These are phyloP conservation scores for Tulasnella sp. DNA, from an alignment of 768 basidiomycete species.

Conservation along the genomic window DNA sequence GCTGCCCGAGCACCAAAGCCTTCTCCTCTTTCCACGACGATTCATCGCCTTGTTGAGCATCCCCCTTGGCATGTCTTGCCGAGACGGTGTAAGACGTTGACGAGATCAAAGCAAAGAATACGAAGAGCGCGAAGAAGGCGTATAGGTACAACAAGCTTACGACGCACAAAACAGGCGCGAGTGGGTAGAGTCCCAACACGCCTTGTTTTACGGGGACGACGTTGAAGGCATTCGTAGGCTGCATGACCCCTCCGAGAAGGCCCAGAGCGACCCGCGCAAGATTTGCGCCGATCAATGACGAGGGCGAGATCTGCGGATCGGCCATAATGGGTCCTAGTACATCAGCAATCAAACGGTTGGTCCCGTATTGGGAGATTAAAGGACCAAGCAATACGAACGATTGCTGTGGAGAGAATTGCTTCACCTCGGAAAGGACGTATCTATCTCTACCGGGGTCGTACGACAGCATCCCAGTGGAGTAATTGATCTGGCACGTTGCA, in stretches of 20 bases:
- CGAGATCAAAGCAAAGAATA: not conserved
- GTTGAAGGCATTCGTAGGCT: not conserved
- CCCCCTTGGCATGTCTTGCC: not conserved
- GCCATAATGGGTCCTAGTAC: not conserved
- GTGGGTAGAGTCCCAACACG: not conserved
- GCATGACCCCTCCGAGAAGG: not conserved
- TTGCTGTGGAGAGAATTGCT: not conserved
- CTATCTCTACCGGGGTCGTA: not conserved
- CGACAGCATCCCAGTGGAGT: not conserved
- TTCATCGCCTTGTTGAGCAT: not conserved
- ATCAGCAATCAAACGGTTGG: not conserved
- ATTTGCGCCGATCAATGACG: not conserved
- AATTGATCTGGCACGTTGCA: not conserved
- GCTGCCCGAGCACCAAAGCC: not conserved
- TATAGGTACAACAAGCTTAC: not conserved
- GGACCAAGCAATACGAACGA: not conserved
- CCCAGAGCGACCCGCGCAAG: not conserved
- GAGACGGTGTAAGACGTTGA: not conserved
- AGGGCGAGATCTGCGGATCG: not conserved
- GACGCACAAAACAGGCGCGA: not conserved
- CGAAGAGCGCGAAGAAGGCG: not conserved
- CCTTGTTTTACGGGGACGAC: not conserved
- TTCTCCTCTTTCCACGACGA: not conserved
- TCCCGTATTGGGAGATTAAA: not conserved
- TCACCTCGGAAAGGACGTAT: not conserved